Evolutionary conservation across 495 filamentous ascomycete species (phyloP), one percentile per base, ranked within the genome.

Genomic region (Bacidia gigantensis): DNA sequence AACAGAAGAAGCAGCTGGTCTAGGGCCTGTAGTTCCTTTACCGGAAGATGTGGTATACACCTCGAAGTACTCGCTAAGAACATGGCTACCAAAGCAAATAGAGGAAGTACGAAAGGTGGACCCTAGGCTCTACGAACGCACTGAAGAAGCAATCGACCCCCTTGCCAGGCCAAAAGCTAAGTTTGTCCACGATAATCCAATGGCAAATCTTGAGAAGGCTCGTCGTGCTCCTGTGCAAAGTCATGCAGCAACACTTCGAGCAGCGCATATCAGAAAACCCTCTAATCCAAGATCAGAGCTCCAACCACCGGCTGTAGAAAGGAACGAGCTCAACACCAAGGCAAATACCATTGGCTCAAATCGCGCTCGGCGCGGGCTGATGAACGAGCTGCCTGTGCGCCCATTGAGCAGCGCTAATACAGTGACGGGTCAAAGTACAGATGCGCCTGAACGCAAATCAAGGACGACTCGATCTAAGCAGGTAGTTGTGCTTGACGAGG

Each of bases 21-120:
- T 84, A 26, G 82, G 79, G 10, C 85, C 84, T 1, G 62, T 76
- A 2, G 79, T 89, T 42, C 85, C 85, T 2, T 65, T 89, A 24
- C 75, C 79, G 0, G 72, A 76, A 42, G 79, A 81, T 35, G 73
- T 81, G 50, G 81, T 89, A 11, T 89, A 89, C 61, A 64, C 58
- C 54, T 75, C 58, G 22, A 52, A 55, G 11, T 47, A 53, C n/a
- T n/a, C 20, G 22, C 11, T 20, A 12, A 18, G 20, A 18, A 35
- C 29, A 5, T 35, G 29, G 29, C 14, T 35, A 35, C 29, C 29
- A 35, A 5, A 35, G 14, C 29, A 35, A 14, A 5, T 14, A 35
- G 29, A 35, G 7, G 14, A 35, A 35, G 29, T 5, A 35, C 29
- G 29, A 14, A 35, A 35, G 29, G 5, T 5, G 29, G 14, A 35